These are phyloP conservation scores for Alternaria sp. DNA, from an alignment of 2,329 filamentous ascomycete species.

Conservation along the genomic window DNA sequence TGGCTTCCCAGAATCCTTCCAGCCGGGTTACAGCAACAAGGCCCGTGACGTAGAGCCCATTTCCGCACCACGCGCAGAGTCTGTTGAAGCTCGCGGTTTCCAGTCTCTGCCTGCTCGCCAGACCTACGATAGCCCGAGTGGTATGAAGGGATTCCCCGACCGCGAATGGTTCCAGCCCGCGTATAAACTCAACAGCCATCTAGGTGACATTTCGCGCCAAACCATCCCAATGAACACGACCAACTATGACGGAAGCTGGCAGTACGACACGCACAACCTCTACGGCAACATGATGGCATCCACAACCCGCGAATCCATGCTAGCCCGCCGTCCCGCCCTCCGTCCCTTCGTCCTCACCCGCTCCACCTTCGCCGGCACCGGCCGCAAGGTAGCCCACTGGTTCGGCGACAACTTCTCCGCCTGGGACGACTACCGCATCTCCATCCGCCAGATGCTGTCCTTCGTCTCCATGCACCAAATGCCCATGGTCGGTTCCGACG, in stretches of 20 bases:
- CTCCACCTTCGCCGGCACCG: constrained; percentile 76
- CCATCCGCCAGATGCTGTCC: constrained; percentile 53
- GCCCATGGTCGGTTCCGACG: constrained; percentile 63
- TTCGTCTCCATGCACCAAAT: constrained; percentile 57
- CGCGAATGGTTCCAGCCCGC: constrained; percentile 69
- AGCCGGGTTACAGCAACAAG: constrained; percentile 55
- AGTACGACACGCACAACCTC: constrained; percentile 80
- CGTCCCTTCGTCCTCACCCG: constrained; percentile 77
- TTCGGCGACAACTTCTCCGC: constrained; percentile 61
- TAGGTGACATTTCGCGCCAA: constrained; percentile 51
- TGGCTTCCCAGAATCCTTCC: constrained; percentile 72
- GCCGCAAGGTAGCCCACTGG: constrained; percentile 66
- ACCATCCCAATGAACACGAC: constrained; percentile 71
- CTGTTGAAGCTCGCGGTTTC: background rate
- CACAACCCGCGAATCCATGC: constrained; percentile 70
- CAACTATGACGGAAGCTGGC: constrained; percentile 69
- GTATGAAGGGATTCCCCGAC: constrained; percentile 65
- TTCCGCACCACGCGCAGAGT: background rate
- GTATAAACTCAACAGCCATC: constrained; percentile 68
- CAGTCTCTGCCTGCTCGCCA: constrained; percentile 20
- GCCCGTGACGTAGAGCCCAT: background rate
- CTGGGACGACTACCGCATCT: constrained; percentile 55
- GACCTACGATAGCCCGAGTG: constrained; percentile 31
- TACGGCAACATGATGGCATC: constrained; percentile 79
- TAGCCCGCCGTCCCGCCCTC: constrained; percentile 65